A percentile compares a stretch with the other conserved stretches of the same genome.
These are phyloP conservation scores for Orbilia javanica DNA, from an alignment of 2,329 filamentous ascomycete genomes.

Conservation along the genomic window DNA sequence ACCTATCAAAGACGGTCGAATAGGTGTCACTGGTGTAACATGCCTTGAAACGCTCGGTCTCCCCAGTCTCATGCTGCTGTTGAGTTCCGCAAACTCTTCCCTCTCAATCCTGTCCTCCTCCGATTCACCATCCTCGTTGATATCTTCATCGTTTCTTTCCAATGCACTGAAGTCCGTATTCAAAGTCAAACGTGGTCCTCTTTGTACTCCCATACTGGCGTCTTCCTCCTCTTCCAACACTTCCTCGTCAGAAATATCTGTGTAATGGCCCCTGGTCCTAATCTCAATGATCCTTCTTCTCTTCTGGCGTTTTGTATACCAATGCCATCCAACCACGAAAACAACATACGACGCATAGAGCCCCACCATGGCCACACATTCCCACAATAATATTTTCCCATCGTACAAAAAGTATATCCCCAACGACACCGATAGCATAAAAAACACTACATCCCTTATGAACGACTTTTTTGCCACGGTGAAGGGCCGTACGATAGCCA, in stretches of 20 bases:
- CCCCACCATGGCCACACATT: constrained; percentile 88
- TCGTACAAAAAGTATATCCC: constrained; percentile 89
- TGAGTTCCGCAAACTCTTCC: constrained; percentile 83
- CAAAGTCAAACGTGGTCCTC: constrained; percentile 68
- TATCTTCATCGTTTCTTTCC: constrained; percentile 73
- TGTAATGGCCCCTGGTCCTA: constrained; percentile 60
- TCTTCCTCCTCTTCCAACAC: constrained; percentile 71
- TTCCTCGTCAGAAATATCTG: constrained; percentile 69
- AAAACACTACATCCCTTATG: constrained; percentile 90
- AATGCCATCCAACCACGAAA: constrained; percentile 92
- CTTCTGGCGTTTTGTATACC: constrained; percentile 77
- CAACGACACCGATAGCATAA: constrained; percentile 86
- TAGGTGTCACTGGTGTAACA: constrained; percentile 80
- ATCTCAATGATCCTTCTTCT: constrained; percentile 59
- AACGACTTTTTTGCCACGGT: constrained; percentile 90
- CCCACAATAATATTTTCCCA: constrained; percentile 85
- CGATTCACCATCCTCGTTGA: constrained; percentile 70
- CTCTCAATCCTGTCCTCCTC: constrained; percentile 69
- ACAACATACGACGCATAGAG: constrained; percentile 92
- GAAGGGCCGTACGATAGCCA: constrained; percentile 97
- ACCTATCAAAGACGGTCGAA: constrained; percentile 91
- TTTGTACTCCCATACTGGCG: constrained; percentile 69
- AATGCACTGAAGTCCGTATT: constrained; percentile 75
- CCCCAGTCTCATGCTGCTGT: constrained; percentile 90
- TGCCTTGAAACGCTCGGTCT: constrained; percentile 73